phyloP scores from a whole-genome alignment of 495 filamentous ascomycete species.

The Pyrenopolyporus hunteri region DNA sequence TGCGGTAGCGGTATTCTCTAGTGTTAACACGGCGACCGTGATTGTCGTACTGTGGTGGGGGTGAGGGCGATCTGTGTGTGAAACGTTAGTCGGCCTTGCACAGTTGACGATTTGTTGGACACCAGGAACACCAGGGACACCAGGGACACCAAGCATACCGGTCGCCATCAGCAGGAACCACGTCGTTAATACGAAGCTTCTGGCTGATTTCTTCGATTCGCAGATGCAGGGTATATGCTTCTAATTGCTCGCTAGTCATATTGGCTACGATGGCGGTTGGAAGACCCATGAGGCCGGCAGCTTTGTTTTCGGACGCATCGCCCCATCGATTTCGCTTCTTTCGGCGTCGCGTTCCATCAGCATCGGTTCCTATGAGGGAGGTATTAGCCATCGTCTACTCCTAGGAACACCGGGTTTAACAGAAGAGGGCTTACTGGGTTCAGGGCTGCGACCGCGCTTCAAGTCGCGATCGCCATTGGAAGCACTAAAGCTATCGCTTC shows the following conservation, averaged over 20 bases:
- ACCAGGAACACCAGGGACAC: neutral
- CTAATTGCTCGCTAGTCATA: conserved; percentile 97
- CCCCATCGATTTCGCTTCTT: conserved; percentile 99
- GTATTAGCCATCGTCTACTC: neutral
- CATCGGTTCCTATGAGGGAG: conserved; percentile 47
- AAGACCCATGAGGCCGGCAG: conserved; percentile 95
- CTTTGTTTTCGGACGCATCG: conserved; percentile 94
- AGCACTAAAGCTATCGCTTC: conserved; percentile 38
- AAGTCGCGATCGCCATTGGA: conserved; percentile 81
- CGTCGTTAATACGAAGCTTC: conserved; percentile 97
- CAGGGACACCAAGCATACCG: conserved; percentile 67
- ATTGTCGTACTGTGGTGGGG: conserved; percentile 96
- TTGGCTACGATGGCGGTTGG: conserved; percentile 93
- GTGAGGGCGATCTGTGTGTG: conserved; percentile 81
- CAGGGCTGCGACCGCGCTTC: conserved; percentile 60
- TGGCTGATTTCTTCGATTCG: conserved; percentile 99
- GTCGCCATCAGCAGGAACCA: conserved; percentile 92
- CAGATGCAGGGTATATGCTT: conserved; percentile 92
- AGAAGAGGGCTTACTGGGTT: conserved; percentile 46
- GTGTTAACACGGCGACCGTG: conserved; percentile 98
- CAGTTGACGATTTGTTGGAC: neutral
- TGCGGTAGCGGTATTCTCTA: conserved; percentile 95
- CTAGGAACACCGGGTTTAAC: neutral
- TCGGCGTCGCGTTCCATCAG: conserved; percentile 78
- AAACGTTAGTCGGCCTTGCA: conserved; percentile 13